These are phyloP conservation scores for Pseudogymnoascus sp. DNA, from an alignment of 2,329 filamentous ascomycete species.

Conservation along the genomic window DNA sequence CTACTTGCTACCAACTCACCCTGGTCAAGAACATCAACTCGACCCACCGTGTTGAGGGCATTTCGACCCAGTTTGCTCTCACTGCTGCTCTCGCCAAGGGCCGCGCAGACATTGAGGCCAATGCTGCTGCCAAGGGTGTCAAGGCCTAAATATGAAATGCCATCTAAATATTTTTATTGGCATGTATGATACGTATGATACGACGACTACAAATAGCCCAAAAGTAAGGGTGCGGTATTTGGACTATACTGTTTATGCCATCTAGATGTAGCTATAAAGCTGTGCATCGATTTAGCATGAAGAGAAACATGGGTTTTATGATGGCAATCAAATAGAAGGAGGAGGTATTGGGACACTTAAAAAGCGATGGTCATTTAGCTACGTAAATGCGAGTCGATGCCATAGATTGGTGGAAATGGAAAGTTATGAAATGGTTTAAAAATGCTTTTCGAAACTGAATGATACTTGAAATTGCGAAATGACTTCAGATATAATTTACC, in stretches of 20 bases:
- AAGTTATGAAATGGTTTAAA: not conserved
- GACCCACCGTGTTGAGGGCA: slow-evolving; percentile 66
- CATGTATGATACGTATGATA: slow-evolving; percentile 8
- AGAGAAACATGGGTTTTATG: not conserved
- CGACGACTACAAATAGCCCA: slow-evolving; percentile 3
- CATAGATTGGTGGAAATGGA: not conserved
- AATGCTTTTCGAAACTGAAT: not conserved
- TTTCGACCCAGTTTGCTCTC: slow-evolving; percentile 57
- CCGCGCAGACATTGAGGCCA: slow-evolving; percentile 15
- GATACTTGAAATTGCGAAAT: not conserved
- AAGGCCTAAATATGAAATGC: slow-evolving; percentile 8
- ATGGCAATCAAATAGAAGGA: slow-evolving; percentile 7
- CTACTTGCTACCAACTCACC: slow-evolving; percentile 71
- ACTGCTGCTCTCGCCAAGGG: slow-evolving; percentile 45
- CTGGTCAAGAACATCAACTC: slow-evolving; percentile 78
- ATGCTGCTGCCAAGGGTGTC: not conserved
- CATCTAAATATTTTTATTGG: slow-evolving; percentile 2
- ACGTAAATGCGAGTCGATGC: not conserved
- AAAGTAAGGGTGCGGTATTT: not conserved
- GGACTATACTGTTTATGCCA: slow-evolving; percentile 2
- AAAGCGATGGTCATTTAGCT: slow-evolving; percentile 5
- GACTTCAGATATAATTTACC: not conserved
- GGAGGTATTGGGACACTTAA: not conserved
- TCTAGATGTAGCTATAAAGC: slow-evolving; percentile 2
- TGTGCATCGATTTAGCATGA: not conserved